Base-by-base conservation (phyloP, 371 early-diverging fungal species). In the Mortierella sp. region DNA sequence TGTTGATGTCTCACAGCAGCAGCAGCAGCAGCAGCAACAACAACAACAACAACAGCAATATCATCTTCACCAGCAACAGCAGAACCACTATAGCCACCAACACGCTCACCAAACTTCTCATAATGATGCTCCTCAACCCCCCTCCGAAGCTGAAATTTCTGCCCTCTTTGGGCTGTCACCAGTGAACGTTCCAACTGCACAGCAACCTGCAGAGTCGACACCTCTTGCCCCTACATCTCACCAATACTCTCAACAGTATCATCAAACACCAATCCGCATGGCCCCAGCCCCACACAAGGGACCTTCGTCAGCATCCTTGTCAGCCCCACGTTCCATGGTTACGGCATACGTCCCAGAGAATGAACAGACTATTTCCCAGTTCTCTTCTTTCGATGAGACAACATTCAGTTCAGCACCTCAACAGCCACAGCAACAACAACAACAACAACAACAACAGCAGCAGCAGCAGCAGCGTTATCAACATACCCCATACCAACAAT, bases 111-210 rank as follows among this genome's bases (percentile, higher is more conserved):
- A 35, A 3, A 14, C 9, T 26, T 8, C 24, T 11, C 28, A 45
- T 45, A n/a, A 20, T 26, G 43, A 37, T 9, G 20, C 22, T 39
- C 20, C 47, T 28, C 30, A 35, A 16, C 32, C 55, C 10, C 77
- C 77, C 16, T 73, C 78, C 22, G 78, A 73, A 47, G 78, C 69
- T n/a, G 77, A 73, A n/a, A 78, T 78, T 28, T 64, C 69, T 32
- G 78, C 78, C 0, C 70, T 78, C 67, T 78, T 78, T 70, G 78
- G 78, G 6, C 43, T 77, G 35, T n/a, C 64, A 9, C 54, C 69
- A 43, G 28, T 59, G 14, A 40, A 52, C 22, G 26, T 64, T 22
- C 32, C 67, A 28, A 61, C 26, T 61, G 40, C 60, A 14, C 77
- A 60, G 28, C 52, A 32, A 4, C 28, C 61, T 16, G 60, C 35